These are phyloP conservation scores for Ilyonectria sp. DNA, from an alignment of 2,329 filamentous ascomycete species.

Conservation along the genomic window DNA sequence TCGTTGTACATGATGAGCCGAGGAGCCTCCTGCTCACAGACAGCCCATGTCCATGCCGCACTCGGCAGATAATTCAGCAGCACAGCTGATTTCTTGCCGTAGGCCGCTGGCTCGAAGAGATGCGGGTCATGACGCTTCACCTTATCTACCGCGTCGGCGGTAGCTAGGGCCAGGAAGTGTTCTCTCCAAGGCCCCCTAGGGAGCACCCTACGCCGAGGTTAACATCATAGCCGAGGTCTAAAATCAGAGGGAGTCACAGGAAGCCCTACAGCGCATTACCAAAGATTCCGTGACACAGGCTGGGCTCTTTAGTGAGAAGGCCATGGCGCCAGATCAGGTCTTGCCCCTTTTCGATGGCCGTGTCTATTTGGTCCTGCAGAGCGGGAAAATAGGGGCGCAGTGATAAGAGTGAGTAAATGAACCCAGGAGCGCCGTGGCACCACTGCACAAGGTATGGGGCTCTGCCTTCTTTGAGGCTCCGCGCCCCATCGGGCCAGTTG, in stretches of 20 bases:
- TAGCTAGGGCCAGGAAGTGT: conserved; percentile 72
- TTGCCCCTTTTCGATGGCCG: conserved; percentile 65
- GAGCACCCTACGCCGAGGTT: conserved; percentile 48
- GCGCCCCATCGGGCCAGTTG: conserved; percentile 74
- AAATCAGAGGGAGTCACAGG: conserved; percentile 11
- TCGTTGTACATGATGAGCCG: conserved; percentile 56
- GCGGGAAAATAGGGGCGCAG: conserved; percentile 70
- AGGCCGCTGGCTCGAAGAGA: conserved; percentile 57
- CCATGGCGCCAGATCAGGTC: conserved; percentile 70
- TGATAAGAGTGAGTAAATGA: conserved; percentile 70
- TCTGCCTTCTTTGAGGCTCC: conserved; percentile 56
- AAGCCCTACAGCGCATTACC: conserved; percentile 73
- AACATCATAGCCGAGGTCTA: conserved; percentile 38
- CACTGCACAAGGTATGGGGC: conserved; percentile 71
- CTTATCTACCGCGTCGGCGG: conserved; percentile 68
- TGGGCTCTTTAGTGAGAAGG: conserved; percentile 74
- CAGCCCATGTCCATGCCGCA: conserved; percentile 57
- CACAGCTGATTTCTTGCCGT: conserved; percentile 51
- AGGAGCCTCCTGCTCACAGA: conserved; percentile 53
- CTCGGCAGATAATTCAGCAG: conserved; percentile 55
- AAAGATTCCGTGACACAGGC: conserved; percentile 76
- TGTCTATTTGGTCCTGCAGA: conserved; percentile 67
- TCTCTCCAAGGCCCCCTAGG: conserved; percentile 56
- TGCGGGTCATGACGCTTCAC: conserved; percentile 49
- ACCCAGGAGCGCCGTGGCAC: conserved; percentile 77